Conservation (phyloP, 1,284 basidiomycete genomes). For the Baeospora myosura region DNA sequence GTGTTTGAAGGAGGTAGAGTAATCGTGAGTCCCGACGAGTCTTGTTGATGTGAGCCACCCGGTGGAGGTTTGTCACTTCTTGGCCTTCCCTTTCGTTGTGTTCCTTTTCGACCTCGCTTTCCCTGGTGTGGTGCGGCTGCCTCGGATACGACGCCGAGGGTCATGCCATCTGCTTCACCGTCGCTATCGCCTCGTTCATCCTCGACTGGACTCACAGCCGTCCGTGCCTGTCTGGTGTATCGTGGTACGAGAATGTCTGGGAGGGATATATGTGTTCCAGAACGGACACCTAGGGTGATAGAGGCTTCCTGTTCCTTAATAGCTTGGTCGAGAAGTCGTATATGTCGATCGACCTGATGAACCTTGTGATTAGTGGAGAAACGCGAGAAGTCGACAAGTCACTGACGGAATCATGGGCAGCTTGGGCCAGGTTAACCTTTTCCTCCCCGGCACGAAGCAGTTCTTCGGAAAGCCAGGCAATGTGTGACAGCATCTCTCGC, state of each 20-base stretch:
- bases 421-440: constrained; percentile 65
- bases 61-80: constrained; percentile 13
- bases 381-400: constrained; percentile 2
- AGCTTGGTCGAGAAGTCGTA: constrained; percentile 64
- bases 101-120: constrained; percentile 14
- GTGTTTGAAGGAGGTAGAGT: no score
- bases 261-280: constrained; percentile 49
- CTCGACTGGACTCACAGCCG: constrained; percentile 36
- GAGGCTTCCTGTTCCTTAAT: constrained; percentile 66
- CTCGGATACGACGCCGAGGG: constrained; percentile 7
- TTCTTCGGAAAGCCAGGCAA: constrained; percentile 55
- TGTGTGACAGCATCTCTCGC: constrained; percentile 44
- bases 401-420: constrained; percentile 59
- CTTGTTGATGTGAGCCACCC: no score
- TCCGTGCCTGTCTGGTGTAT: constrained; percentile 32
- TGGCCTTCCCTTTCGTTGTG: constrained; percentile 14
- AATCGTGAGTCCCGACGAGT: constrained; percentile 27
- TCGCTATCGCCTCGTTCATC: constrained; percentile 21
- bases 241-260: constrained; percentile 51
- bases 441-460: constrained; percentile 58
- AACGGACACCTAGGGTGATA: constrained; percentile 44
- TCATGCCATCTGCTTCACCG: constrained; percentile 11
- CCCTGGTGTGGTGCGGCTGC: constrained; percentile 8
- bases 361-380: constrained; percentile 4
- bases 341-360: constrained; percentile 57